A percentile compares a stretch with the other conserved stretches of the same genome.
Conservation (phyloP, 169 alveolate species). For the Plasmodium sp. region DNA sequence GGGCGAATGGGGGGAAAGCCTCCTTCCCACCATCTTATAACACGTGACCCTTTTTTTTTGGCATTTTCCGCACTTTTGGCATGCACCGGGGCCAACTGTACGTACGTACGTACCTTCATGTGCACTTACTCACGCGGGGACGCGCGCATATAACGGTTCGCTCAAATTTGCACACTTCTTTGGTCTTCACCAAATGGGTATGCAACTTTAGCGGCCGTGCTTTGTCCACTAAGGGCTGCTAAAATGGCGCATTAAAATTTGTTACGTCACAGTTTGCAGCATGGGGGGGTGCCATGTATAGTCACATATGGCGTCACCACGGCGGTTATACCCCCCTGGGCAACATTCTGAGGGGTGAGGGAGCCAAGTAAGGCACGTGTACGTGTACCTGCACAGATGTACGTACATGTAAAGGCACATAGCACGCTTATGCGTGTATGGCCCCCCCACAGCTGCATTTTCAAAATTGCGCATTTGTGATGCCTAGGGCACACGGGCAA, state of each 20-base stretch:
- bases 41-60: background rate
- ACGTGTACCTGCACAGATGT: background rate
- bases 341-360: background rate
- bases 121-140: background rate
- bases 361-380: background rate
- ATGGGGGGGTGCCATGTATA: background rate
- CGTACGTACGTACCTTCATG: background rate
- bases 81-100: background rate
- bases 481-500: background rate
- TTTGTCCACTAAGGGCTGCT: background rate
- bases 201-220: background rate
- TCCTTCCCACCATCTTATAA: background rate
- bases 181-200: conserved; percentile 7
- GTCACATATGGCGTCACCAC: background rate
- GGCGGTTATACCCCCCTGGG: background rate
- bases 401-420: background rate
- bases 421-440: background rate
- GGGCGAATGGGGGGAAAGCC: background rate
- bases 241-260: background rate
- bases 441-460: background rate
- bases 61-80: background rate
- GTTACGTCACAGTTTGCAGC: background rate
- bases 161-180: background rate
- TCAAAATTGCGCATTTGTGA: background rate
- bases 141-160: background rate